These are phyloP conservation scores for Trypanosoma vivax DNA, from an alignment of 208 protist genomes.

Conservation along the genomic window DNA sequence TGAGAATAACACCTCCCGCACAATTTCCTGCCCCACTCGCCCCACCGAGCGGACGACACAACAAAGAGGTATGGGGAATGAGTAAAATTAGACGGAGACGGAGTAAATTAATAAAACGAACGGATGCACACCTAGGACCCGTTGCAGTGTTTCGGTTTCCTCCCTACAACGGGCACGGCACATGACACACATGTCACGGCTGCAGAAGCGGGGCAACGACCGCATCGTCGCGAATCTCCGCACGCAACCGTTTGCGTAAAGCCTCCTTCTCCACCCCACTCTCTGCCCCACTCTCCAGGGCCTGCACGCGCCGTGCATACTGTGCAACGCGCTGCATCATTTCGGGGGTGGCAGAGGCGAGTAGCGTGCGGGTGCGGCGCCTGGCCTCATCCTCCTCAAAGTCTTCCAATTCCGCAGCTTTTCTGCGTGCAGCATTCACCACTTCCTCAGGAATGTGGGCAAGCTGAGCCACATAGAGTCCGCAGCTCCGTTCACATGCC, in stretches of 20 bases:
- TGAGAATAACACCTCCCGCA: too few relatives aligned
- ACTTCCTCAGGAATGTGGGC: conserved; percentile 81
- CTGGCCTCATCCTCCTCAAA: conserved; percentile 39
- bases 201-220: conserved; percentile 25
- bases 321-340: conserved; percentile 27
- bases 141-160: too few relatives aligned
- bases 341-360: conserved; percentile 17
- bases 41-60: too few relatives aligned
- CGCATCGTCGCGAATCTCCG: conserved; percentile 42
- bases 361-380: not conserved
- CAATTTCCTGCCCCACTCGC: too few relatives aligned
- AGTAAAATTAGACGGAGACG: too few relatives aligned
- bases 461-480: conserved; percentile 89
- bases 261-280: conserved; percentile 11
- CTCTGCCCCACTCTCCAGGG: conserved; percentile 25
- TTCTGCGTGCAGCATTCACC: conserved; percentile 64
- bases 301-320: conserved; percentile 69
- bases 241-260: conserved; percentile 28
- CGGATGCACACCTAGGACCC: not conserved
- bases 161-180: too few relatives aligned
- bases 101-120: not conserved
- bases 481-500: conserved; percentile 87
- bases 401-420: conserved; percentile 81
- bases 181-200: conserved; percentile 1
- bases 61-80: too few relatives aligned